These are phyloP conservation scores for Diutina scorzettiae DNA, from an alignment of 1,139 yeast species.

Conservation along the genomic window DNA sequence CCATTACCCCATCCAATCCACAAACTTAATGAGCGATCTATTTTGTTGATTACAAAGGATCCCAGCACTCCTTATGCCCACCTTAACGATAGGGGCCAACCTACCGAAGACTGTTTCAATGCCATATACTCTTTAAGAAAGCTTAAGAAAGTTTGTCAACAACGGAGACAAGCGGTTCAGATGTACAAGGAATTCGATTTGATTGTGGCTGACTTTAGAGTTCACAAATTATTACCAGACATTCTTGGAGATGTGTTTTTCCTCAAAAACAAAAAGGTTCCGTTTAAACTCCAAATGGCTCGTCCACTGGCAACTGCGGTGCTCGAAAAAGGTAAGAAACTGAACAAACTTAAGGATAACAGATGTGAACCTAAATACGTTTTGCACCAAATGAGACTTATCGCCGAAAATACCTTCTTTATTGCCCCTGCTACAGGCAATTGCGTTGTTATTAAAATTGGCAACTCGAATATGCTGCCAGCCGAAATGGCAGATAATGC, in stretches of 20 bases:
- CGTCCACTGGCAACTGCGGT: not conserved
- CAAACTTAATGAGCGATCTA: constrained; percentile 33
- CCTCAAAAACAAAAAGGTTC: constrained; percentile 47
- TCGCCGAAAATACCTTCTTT: constrained; percentile 47
- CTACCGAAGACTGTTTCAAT: constrained; percentile 47
- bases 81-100: constrained; percentile 33
- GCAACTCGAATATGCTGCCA: constrained; percentile 33
- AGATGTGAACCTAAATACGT: constrained; percentile 52
- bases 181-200: constrained; percentile 50
- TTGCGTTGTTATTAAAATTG: constrained; percentile 39
- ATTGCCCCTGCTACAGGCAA: constrained; percentile 49
- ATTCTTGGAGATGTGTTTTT: constrained; percentile 47
- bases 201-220: constrained; percentile 54
- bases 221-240: constrained; percentile 45
- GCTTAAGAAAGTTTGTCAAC: constrained; percentile 33
- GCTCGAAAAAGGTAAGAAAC: constrained; percentile 24
- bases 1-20: constrained; percentile 44
- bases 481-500: constrained; percentile 39
- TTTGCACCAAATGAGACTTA: constrained; percentile 46
- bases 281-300: constrained; percentile 57
- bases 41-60: constrained; percentile 56
- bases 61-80: constrained; percentile 46
- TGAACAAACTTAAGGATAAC: constrained; percentile 31
- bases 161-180: constrained; percentile 30
- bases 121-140: constrained; percentile 48